Conservation (phyloP, 2,329 filamentous ascomycete species). For the Gaeumannomyces sp. region DNA sequence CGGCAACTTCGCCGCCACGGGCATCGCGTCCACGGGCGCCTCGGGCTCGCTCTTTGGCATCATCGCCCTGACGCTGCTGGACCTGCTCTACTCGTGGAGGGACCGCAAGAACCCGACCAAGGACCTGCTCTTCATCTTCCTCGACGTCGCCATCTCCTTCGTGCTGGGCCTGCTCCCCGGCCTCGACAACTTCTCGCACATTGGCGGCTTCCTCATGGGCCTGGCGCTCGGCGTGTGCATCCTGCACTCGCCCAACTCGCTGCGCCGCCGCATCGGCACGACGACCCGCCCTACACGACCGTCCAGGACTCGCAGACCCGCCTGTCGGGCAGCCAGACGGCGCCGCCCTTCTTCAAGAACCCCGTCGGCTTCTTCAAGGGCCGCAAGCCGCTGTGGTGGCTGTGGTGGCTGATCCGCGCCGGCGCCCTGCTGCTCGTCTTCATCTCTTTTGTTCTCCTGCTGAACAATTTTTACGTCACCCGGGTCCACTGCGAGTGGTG, state of each 20-base stretch:
- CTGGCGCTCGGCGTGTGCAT: slow-evolving; percentile 80
- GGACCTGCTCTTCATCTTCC: slow-evolving; percentile 78
- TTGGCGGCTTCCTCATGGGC: slow-evolving; percentile 92
- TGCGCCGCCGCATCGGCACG: slow-evolving; percentile 69
- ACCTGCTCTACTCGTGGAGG: slow-evolving; percentile 88
- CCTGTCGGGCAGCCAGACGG: slow-evolving; percentile 32
- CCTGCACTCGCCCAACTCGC: slow-evolving; percentile 76
- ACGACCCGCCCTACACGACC: slow-evolving; percentile 60
- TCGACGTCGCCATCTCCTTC: slow-evolving; percentile 86
- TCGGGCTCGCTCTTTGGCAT: slow-evolving; percentile 90
- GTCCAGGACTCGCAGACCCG: slow-evolving; percentile 45
- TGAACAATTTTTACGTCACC: slow-evolving; percentile 87
- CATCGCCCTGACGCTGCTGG: slow-evolving; percentile 79
- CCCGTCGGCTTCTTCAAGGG: slow-evolving; percentile 82
- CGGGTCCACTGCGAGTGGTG: slow-evolving; percentile 80
- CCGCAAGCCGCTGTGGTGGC: slow-evolving; percentile 92
- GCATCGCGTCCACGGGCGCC: slow-evolving; percentile 77
- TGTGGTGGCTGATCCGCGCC: slow-evolving; percentile 85
- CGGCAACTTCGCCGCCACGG: slow-evolving; percentile 82
- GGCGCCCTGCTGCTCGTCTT: slow-evolving; percentile 74
- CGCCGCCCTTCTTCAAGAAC: slow-evolving; percentile 51
- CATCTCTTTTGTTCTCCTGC: slow-evolving; percentile 75
- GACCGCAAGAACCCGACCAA: slow-evolving; percentile 70
- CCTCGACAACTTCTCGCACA: slow-evolving; percentile 95
- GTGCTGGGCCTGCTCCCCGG: slow-evolving; percentile 87